phyloP scores from a whole-genome alignment of 129 eudicot species.

The Solidago caesia region DNA sequence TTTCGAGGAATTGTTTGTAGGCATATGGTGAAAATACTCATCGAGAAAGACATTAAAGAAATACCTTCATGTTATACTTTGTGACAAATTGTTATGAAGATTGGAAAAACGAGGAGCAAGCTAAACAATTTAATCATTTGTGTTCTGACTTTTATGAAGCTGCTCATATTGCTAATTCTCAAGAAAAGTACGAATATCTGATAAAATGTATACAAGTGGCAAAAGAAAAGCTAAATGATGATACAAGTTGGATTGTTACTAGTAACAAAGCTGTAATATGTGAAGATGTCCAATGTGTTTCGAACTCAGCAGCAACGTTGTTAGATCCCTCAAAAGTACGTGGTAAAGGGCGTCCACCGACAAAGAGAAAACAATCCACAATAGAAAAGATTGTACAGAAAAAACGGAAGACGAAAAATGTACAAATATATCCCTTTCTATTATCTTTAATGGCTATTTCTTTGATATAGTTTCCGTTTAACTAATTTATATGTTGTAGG shows the following conservation, averaged over 20 bases:
- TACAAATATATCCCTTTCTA: no score
- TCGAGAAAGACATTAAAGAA: neutral
- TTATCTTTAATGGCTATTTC: no score
- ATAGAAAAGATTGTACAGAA: neutral
- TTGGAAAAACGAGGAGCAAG: neutral
- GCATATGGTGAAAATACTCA: neutral
- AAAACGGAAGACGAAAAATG: neutral
- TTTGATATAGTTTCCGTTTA: no score
- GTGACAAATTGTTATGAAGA: neutral
- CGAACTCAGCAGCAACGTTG: neutral
- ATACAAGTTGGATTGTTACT: no score
- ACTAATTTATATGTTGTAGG: no score
- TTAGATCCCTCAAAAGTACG: neutral
- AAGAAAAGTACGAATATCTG: no score
- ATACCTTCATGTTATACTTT: neutral
- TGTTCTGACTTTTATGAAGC: neutral
- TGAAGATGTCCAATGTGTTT: neutral
- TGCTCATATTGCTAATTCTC: no score
- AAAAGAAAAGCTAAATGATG: no score
- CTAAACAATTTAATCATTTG: neutral
- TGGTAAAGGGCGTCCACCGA: constrained; percentile 9
- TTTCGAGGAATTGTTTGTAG: neutral
- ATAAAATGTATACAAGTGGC: no score
- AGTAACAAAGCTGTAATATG: neutral
- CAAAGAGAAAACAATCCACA: neutral